Evolutionary conservation across 2,329 filamentous ascomycete genomes (phyloP), one percentile per base, ranked within the genome.

Genomic region (Plectosphaerella plurivora): DNA sequence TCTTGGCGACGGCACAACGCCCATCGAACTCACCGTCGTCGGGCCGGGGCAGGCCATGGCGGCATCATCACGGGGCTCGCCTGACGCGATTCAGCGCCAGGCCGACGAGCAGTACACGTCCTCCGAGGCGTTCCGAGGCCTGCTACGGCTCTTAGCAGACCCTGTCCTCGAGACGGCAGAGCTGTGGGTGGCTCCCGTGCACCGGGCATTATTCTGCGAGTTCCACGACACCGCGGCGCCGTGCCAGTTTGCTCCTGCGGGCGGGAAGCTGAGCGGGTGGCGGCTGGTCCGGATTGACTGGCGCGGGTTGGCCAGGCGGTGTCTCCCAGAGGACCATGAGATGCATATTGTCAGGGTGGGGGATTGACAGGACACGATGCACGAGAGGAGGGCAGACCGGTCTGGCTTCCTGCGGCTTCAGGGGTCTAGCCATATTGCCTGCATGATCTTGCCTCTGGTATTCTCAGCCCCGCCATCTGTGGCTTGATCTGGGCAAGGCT

Each of bases 71-170:
- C 59, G 39, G 58, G 67, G 45, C 65, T 70, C 39, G 68, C 4
- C 51, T 52, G 5, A 64, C 63, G 6, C 62, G 69, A 16, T 56
- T 70, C 41, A 54, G 10, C 44, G 50, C 3, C 51, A 53, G 12
- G 62, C 47, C 4, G 54, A 54, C 20, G 50, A 47, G 2, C 54
- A 54, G 47, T 57, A 54, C 37, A 41, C 51, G 2, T 47, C 51
- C n/a, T 56, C 55, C 3, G 48, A 52, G 15, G 51, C 55, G 9
- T 57, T 57, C 45, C 53, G 44, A 52, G 65, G 68, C 3, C 57
- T 78, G 9, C 57, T 78, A 45, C 61, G 63, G 49, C 60, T 78
- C 16, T 59, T 79, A 51, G 62, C 68, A 42, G 75, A 78, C 53
- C 75, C 76, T 47, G 71, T 76, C 46, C 62, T 79, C 36, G 62